Evolutionary conservation across 2,329 filamentous ascomycete genomes (phyloP).

Genomic region (Trichoderma koningii): DNA sequence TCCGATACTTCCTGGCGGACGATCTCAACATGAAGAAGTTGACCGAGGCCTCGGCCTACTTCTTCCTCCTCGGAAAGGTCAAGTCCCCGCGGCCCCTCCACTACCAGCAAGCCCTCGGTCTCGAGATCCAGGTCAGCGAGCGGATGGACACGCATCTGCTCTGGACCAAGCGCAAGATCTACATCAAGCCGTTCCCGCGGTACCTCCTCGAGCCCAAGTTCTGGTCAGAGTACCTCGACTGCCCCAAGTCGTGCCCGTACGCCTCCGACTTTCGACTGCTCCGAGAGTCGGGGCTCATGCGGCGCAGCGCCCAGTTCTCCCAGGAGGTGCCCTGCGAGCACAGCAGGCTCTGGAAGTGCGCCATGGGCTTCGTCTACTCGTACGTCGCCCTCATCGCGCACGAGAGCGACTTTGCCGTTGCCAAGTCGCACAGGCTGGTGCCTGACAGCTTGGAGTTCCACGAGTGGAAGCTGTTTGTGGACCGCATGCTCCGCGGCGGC

Average conservation of each 20-base stretch:
- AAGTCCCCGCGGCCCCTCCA: conserved; percentile 13
- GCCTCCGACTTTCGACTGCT: not conserved
- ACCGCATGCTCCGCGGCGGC: not conserved
- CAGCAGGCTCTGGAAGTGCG: conserved; percentile 2
- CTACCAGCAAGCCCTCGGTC: conserved; percentile 15
- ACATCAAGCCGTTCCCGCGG: conserved; percentile 23
- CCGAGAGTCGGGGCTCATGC: not conserved
- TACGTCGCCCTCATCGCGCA: conserved; percentile 15
- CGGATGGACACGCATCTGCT: conserved; percentile 24
- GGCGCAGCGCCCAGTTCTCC: not conserved
- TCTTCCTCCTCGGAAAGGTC: conserved; percentile 13
- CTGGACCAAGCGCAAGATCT: conserved; percentile 1
- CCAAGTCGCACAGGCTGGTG: conserved; percentile 4
- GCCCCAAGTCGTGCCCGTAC: not conserved
- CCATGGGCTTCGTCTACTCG: conserved; percentile 21
- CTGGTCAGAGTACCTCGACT: conserved; percentile 9
- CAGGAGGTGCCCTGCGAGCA: not conserved
- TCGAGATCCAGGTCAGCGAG: conserved; percentile 20
- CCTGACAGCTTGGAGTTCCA: not conserved
- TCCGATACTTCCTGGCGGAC: not conserved
- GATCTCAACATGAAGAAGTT: conserved; percentile 14
- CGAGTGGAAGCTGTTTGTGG: conserved; percentile 13
- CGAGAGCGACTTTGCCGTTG: conserved; percentile 23
- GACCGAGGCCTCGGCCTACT: not conserved
- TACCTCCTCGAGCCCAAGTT: conserved; percentile 17